Evolutionary conservation across 169 alveolate genomes (phyloP), one percentile per base, ranked within the genome.

Genomic region (Plasmodium fragile): DNA sequence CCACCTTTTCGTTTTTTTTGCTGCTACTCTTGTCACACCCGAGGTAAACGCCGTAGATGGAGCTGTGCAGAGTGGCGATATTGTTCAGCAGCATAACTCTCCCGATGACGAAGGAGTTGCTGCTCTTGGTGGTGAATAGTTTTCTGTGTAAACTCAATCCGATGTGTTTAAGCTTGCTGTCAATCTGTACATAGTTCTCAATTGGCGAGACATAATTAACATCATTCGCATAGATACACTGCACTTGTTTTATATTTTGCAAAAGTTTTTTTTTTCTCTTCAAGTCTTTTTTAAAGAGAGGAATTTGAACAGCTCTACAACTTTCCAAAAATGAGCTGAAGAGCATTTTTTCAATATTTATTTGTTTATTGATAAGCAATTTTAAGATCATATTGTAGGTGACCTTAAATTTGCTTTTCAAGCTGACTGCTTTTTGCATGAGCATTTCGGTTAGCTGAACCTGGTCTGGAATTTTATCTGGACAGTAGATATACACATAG

Each of bases 401-500:
- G 8, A 99, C 95, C 43, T 98, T 98, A 93, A 98, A 98, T 92
- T 98, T 97, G 92, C 99, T 97, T 73, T 95, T 97, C 28, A 98
- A 83, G 59, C 97, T 93, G 32, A 96, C 94, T 45, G 99, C 98
- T 87, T 97, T 95, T 65, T 95, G 97, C 36, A 96, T 95, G 93
- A 98, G 92, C 97, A 98, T 97, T 49, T 95, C 94, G 1, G 98
- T 97, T 79, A 98, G 87, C 75, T 98, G 92, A 52, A 95, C 96
- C 45, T 96, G 97, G 49, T 96, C 98, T 5, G 99, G 99, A 18
- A 98, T 93, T 55, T 97, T 97, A 41, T 96, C 98, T 1, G 96
- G 94, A 69, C 99, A 93, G 72, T 97, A 97, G 18, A 99, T 93
- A 89, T 98, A 98, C 3, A 98, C 99, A 92, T 98, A 97, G 11